Base-by-base conservation (phyloP, 768 basidiomycete species). In the Hypholoma fasciculare region DNA sequence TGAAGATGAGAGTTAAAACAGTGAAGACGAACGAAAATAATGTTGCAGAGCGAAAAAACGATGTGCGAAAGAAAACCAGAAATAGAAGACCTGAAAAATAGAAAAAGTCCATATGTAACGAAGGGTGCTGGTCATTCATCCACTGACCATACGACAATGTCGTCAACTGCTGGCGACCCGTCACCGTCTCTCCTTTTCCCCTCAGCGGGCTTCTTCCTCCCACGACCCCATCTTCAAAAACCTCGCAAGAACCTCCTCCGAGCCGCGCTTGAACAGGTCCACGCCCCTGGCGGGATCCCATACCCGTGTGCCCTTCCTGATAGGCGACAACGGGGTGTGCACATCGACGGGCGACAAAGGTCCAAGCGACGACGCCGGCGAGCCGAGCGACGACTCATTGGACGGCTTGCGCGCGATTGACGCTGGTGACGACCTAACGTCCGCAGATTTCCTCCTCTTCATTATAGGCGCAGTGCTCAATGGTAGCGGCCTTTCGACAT, bases 271-370 rank as follows among this genome's bases (percentile, higher is more conserved):
- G 74, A 95, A 94, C 40, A 90, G 65, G 58, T 96, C 94, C 2
- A 95, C 86, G 44, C 88, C 89, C 19, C 93, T 86, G 9, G 87
- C 86, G 16, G 94, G 94, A 68, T 95, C 93, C 86, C 90, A 96
- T 4, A 90, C 87, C 19, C 92, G 82, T 2, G 80, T 82, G 19
- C 80, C 78, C 64, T 81, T 84, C 49, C 75, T 71, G 38, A 69
- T 51, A 2, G 78, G 71, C 13, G 61, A 60, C 38, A 69, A 54
- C 13, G 57, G 52, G 7, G 75, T 66, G 20, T 71, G 70, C 7
- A 70, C 72, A 44, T 82, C 82, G 23, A 74, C 68, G 11, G 84
- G 81, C 14, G 83, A 84, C 13, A 80, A 44, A 1, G 86, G 82
- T 1, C 83, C 81, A 23, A 76, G 65, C 0, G 85, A 85, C 0